phyloP scores from a whole-genome alignment of 1,284 basidiomycete genomes.

The Cryptococcus hybrid region DNA sequence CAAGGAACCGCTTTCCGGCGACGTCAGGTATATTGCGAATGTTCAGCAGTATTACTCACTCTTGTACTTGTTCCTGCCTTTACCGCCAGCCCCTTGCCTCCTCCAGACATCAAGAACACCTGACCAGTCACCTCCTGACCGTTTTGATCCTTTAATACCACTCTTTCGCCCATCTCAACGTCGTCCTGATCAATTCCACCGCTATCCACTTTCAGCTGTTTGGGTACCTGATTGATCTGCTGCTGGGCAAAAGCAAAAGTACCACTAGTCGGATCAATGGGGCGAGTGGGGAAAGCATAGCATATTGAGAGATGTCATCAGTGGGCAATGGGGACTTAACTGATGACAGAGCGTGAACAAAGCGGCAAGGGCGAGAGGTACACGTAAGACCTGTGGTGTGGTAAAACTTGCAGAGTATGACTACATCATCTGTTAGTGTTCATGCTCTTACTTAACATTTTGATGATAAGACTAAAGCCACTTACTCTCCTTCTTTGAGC shows the following conservation, averaged over 20 bases:
- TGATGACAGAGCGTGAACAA: slow-evolving; percentile 42
- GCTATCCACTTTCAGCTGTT: slow-evolving; percentile 6
- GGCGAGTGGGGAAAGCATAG: slow-evolving; percentile 14
- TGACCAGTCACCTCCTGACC: slow-evolving; percentile 38
- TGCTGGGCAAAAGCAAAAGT: slow-evolving; percentile 43
- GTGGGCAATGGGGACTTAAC: slow-evolving; percentile 6
- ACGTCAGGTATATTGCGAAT: neutral
- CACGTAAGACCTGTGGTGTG: slow-evolving; percentile 48
- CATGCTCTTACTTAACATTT: too few relatives aligned
- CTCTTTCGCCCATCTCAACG: slow-evolving; percentile 31
- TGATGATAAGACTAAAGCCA: neutral
- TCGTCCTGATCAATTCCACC: slow-evolving; percentile 15
- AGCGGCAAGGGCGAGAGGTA: slow-evolving; percentile 51
- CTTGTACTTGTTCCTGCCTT: slow-evolving; percentile 44
- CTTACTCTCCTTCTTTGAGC: slow-evolving; percentile 27
- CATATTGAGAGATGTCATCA: neutral
- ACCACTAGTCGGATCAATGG: slow-evolving; percentile 34
- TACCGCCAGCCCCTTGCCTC: slow-evolving; percentile 45
- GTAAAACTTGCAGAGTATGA: slow-evolving; percentile 51
- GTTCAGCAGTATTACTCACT: slow-evolving; percentile 25
- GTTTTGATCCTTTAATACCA: slow-evolving; percentile 23
- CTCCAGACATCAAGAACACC: slow-evolving; percentile 48
- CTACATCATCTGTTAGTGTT: slow-evolving; percentile 11
- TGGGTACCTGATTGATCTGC: slow-evolving; percentile 9
- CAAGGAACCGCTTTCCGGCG: slow-evolving; percentile 38